These are phyloP conservation scores for Kazachstania sp. DNA, from an alignment of 1,139 yeast species.

Conservation along the genomic window DNA sequence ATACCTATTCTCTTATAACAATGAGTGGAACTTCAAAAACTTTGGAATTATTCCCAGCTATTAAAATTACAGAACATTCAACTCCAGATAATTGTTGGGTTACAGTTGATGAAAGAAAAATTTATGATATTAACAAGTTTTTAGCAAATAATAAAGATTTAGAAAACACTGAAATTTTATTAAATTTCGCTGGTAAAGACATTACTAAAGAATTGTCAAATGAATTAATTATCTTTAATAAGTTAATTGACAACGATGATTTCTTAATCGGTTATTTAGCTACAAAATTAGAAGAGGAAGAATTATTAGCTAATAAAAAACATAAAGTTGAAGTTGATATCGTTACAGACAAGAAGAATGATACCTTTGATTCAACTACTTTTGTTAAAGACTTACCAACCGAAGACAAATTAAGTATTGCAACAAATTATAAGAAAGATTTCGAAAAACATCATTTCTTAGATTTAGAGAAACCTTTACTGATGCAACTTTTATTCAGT, in stretches of 20 bases:
- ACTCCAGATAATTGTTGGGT: constrained; percentile 62
- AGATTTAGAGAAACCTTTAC: constrained; percentile 73
- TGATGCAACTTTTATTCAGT: constrained; percentile 68
- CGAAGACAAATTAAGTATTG: constrained; percentile 61
- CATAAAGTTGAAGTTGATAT: constrained; percentile 36
- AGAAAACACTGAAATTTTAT: constrained; percentile 40
- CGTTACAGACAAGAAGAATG: constrained; percentile 18
- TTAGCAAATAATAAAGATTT: constrained; percentile 88
- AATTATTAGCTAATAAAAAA: constrained; percentile 37
- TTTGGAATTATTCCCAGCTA: constrained; percentile 38
- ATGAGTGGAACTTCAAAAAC: constrained; percentile 20
- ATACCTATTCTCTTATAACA: neutral
- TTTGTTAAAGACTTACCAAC: constrained; percentile 58
- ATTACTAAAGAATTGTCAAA: constrained; percentile 55
- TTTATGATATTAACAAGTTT: constrained; percentile 74
- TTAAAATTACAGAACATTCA: constrained; percentile 43
- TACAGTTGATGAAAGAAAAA: constrained; percentile 62
- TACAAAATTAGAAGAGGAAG: constrained; percentile 51
- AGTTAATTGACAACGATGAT: constrained; percentile 63
- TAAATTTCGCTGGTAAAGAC: constrained; percentile 78
- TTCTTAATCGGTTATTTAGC: constrained; percentile 55
- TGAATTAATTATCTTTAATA: constrained; percentile 50
- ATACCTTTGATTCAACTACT: constrained; percentile 39
- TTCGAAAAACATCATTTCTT: constrained; percentile 71
- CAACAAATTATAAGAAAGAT: constrained; percentile 71